These are phyloP conservation scores for Leccinum subgranulosum DNA, from an alignment of 768 basidiomycete species.

Conservation along the genomic window DNA sequence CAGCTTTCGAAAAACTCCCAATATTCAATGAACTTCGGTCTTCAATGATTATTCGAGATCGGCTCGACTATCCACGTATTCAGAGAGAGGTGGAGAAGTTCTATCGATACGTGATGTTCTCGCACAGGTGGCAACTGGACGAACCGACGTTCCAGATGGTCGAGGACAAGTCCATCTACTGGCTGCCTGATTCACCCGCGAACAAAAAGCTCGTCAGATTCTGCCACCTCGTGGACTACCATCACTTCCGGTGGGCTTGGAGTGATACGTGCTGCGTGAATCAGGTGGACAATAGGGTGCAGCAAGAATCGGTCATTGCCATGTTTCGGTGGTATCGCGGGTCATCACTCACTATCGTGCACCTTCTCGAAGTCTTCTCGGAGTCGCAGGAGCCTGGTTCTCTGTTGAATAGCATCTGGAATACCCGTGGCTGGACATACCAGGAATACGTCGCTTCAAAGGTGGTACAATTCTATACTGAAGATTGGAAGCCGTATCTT, in stretches of 20 bases:
- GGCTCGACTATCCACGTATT: neutral
- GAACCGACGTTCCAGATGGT: neutral
- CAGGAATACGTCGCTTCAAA: neutral
- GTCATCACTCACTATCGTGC: neutral
- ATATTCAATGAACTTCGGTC: neutral
- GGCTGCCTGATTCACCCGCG: neutral
- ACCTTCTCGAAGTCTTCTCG: neutral
- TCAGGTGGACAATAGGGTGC: neutral
- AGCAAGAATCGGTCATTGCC: neutral
- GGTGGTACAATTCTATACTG: neutral
- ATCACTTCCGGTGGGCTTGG: neutral
- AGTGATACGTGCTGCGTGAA: neutral
- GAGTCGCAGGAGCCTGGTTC: neutral
- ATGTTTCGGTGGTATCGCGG: neutral
- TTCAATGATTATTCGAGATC: neutral
- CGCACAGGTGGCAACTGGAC: neutral
- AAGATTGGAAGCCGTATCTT: neutral
- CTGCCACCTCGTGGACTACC: neutral
- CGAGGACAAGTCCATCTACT: neutral
- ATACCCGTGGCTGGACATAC: neutral
- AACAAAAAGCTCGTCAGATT: neutral
- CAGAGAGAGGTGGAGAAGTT: neutral
- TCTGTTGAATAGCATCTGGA: neutral
- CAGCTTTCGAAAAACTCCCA: neutral
- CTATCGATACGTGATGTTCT: neutral